These are phyloP conservation scores for Cryptococcus hybrid DNA, from an alignment of 1,284 basidiomycete species.

Conservation along the genomic window DNA sequence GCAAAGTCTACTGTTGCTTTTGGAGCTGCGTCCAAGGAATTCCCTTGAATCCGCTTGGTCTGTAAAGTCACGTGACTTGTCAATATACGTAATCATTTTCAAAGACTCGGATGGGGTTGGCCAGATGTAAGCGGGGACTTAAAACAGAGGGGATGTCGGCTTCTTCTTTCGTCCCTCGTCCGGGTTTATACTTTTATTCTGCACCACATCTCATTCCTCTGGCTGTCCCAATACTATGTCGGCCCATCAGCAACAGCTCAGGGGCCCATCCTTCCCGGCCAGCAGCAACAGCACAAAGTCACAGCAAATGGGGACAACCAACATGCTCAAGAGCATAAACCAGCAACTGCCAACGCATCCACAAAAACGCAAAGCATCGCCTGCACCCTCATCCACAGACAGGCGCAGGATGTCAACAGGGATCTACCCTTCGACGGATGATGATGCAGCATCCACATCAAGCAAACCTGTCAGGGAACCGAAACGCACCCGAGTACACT, in stretches of 20 bases:
- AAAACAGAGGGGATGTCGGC: background rate
- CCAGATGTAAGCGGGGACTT: background rate
- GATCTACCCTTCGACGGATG: conserved; percentile 30
- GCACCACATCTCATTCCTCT: background rate
- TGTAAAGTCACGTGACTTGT: no score
- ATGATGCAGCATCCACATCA: conserved; percentile 25
- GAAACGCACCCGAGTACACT: conserved; percentile 50
- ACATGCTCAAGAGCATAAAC: no score
- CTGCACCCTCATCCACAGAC: background rate
- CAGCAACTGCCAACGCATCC: background rate
- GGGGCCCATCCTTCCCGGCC: background rate
- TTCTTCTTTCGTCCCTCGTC: background rate
- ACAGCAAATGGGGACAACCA: no score
- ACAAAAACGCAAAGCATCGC: conserved; percentile 1
- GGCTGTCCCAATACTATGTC: background rate
- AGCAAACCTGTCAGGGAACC: conserved; percentile 10
- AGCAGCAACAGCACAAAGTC: background rate
- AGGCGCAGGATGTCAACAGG: conserved; percentile 12
- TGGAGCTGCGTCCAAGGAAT: no score
- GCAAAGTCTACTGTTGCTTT: no score
- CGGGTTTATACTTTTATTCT: background rate
- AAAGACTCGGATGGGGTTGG: background rate
- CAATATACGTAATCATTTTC: background rate
- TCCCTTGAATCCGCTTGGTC: no score
- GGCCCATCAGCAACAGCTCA: no score